These are phyloP conservation scores for Clonostachys solani DNA, from an alignment of 2,329 filamentous ascomycete genomes.

Conservation along the genomic window DNA sequence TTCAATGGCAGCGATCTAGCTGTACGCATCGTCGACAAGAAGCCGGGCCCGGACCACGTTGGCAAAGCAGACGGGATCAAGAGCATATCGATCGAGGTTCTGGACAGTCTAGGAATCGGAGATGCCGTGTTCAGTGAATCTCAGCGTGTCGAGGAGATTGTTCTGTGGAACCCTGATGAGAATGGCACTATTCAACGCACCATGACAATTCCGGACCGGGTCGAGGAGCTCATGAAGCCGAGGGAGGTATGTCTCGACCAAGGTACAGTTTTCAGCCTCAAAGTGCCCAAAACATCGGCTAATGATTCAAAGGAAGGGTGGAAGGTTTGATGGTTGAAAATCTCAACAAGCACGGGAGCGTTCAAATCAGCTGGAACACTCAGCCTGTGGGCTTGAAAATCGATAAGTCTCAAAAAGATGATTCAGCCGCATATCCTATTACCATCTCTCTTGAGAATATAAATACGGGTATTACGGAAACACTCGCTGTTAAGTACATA, in stretches of 20 bases:
- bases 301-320: constrained; percentile 24
- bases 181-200: constrained; percentile 52
- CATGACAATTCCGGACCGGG: constrained; percentile 59
- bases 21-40: too few relatives aligned
- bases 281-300: too few relatives aligned
- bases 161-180: constrained; percentile 57
- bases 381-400: constrained; percentile 52
- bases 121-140: constrained; percentile 60
- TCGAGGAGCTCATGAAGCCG: constrained; percentile 56
- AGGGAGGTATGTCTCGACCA: constrained; percentile 67
- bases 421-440: constrained; percentile 53
- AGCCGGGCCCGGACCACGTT: constrained; percentile 3
- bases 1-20: too few relatives aligned
- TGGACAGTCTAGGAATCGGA: constrained; percentile 66
- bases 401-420: constrained; percentile 42
- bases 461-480: constrained; percentile 29
- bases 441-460: constrained; percentile 45
- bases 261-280: constrained; percentile 35
- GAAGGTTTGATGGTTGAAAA: constrained; percentile 63
- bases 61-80: too few relatives aligned
- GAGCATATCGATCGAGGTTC: constrained; percentile 11
- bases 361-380: constrained; percentile 55
- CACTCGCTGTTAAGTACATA: constrained; percentile 47
- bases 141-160: constrained; percentile 61
- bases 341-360: constrained; percentile 28